phyloP scores from a whole-genome alignment of 2,329 filamentous ascomycete species.

The Moelleriella libera region DNA sequence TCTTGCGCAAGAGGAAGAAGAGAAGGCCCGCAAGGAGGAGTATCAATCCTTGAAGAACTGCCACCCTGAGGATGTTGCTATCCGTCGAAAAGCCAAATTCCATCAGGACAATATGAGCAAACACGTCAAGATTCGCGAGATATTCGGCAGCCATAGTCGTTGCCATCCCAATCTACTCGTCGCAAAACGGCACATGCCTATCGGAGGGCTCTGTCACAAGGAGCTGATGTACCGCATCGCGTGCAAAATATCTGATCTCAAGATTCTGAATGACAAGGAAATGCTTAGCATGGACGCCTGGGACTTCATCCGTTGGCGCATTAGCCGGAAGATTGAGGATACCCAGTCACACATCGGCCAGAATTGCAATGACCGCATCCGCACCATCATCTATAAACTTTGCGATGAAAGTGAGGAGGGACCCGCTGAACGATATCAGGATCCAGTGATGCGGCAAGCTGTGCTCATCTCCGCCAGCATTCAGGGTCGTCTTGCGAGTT shows the following conservation, averaged over 20 bases:
- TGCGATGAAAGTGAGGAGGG: constrained; percentile 2
- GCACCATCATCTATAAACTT: constrained; percentile 7
- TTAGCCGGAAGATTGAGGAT: constrained; percentile 8
- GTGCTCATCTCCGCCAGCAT: constrained; percentile 13
- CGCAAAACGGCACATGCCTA: constrained; percentile 16
- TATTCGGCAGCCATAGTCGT: constrained; percentile 14
- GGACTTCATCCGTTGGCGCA: constrained; percentile 23
- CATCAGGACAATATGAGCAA: constrained; percentile 18
- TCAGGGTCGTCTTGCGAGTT: constrained; percentile 9
- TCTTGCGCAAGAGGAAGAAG: constrained; percentile 11
- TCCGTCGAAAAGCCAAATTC: constrained; percentile 8
- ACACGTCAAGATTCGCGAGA: constrained; percentile 17
- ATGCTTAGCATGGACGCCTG: constrained; percentile 20
- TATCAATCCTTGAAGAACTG: background rate
- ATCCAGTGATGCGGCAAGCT: constrained; percentile 13
- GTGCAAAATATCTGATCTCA: constrained; percentile 17
- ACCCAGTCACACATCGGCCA: constrained; percentile 3
- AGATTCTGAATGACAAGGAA: constrained; percentile 9
- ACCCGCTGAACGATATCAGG: constrained; percentile 7
- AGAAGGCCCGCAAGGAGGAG: constrained; percentile 9
- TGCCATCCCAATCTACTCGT: constrained; percentile 24
- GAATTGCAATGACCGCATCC: constrained; percentile 5
- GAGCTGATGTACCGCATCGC: constrained; percentile 21
- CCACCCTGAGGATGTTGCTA: constrained; percentile 4
- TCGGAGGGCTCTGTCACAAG: constrained; percentile 16